Base-by-base conservation (phyloP, 1,284 basidiomycete genomes). In the Ceratobasidium sp. region DNA sequence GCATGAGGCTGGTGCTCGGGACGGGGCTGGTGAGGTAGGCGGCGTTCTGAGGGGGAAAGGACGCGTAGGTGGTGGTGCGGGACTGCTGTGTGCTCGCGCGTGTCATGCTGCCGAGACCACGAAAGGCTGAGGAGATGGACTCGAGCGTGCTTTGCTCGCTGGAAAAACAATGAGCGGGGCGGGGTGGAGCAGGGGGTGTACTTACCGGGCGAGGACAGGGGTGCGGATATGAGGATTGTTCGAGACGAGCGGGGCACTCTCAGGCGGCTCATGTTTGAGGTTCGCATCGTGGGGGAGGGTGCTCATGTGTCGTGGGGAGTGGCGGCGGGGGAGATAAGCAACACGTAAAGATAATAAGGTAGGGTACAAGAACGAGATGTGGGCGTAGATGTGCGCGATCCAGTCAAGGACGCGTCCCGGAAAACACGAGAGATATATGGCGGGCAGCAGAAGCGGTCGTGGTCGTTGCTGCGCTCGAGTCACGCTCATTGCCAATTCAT, bases 111-210 rank as follows among this genome's bases (percentile, higher is more conserved):
- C 65, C 65, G 14, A 69, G 39, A 3, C 65, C 65, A 10, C 65
- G 65, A 34, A 69, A 69, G 16, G 65, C 65, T 12, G 65, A 57
- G 26, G 48, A 55, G 10, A 69, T 34, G 1, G 65, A 57, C 52
- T 69, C 65, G 43, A 69, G 52, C 16, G 65, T 69, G 65, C 65
- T 69, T 69, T 69, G 65, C 32, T 69, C 65, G 36, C 65, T 69
- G 53, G 10, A 34, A 69, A 46, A 57, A 55, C 28, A 8, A 48
- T 45, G 26, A 45, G 36, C 41, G n/a, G 36, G 36, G n/a, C n/a
- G 8, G 8, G 36, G n/a, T 41, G 41, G 36, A 59, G 21, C 23
- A 55, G 1, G 28, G 18, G 18, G 30, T n/a, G n/a, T 18, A 65
- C 65, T 55, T 26, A 69, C 65, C 65, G 50, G 36, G 65, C 65